Conservation (phyloP, 192 early-diverging fungal genomes). For the Lunasporangiospora selenospora region DNA sequence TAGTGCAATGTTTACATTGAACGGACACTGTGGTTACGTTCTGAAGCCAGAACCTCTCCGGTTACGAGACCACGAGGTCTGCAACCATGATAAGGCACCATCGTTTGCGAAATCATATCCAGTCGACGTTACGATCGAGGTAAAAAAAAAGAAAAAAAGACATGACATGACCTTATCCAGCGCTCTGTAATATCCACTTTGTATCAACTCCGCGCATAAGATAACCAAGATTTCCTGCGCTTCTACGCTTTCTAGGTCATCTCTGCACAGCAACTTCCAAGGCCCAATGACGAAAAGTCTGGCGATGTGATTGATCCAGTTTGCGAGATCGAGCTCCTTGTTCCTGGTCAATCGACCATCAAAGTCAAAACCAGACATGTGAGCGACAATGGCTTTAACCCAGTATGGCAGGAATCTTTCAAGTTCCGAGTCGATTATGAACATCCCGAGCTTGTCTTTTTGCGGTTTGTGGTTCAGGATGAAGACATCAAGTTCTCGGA, state of each 20-base stretch:
- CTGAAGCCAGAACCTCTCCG: conserved; percentile 69
- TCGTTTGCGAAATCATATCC: conserved; percentile 29
- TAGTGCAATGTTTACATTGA: conserved; percentile 80
- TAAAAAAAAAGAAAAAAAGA: too few species aligned
- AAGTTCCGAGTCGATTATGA: conserved; percentile 51
- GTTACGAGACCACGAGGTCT: conserved; percentile 12
- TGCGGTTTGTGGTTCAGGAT: conserved; percentile 50
- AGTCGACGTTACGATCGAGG: conserved; percentile 43
- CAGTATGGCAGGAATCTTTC: conserved; percentile 47
- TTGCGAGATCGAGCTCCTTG: conserved; percentile 65
- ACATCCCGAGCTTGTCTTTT: conserved; percentile 46
- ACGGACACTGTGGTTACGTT: conserved; percentile 81
- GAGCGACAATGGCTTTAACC: conserved; percentile 62
- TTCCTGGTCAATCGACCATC: conserved; percentile 44
- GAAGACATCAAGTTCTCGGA: conserved; percentile 51
- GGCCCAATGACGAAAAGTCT: conserved; percentile 59
- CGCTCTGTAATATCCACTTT: too few species aligned
- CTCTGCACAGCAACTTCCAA: conserved; percentile 73
- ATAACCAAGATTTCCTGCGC: too few species aligned
- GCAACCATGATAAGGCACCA: conserved; percentile 33
- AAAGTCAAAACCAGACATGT: conserved; percentile 62
- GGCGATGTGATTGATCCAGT: conserved; percentile 63
- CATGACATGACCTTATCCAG: too few species aligned
- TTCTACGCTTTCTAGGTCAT: conserved; percentile 62
- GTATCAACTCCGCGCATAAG: too few species aligned